Conservation (phyloP, 2,329 filamentous ascomycete genomes). For the Bipolaris victoriae region DNA sequence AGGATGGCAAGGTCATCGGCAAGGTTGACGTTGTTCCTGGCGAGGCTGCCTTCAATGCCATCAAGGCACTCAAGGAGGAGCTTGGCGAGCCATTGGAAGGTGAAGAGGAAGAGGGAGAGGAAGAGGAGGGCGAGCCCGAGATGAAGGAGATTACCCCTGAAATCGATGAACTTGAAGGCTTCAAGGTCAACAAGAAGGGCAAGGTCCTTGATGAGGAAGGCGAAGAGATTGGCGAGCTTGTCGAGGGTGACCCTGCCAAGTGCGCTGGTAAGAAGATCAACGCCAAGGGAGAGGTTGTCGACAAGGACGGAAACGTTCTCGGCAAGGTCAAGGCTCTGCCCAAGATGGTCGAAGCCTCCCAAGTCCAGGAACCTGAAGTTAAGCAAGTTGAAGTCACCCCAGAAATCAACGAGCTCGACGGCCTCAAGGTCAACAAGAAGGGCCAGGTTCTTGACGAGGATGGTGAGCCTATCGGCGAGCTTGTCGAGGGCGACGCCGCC, state of each 20-base stretch:
- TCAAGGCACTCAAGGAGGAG: slow-evolving; percentile 53
- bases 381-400: slow-evolving; percentile 50
- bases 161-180: slow-evolving; percentile 57
- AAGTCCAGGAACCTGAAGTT: slow-evolving; percentile 45
- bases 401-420: slow-evolving; percentile 56
- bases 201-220: slow-evolving; percentile 60
- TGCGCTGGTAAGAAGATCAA: slow-evolving; percentile 71
- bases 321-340: slow-evolving; percentile 63
- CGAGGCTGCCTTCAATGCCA: slow-evolving; percentile 59
- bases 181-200: slow-evolving; percentile 66
- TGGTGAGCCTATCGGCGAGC: slow-evolving; percentile 60
- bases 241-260: slow-evolving; percentile 64
- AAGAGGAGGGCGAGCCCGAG: slow-evolving; percentile 43
- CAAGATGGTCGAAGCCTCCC: slow-evolving; percentile 43
- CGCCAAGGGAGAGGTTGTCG: slow-evolving; percentile 67
- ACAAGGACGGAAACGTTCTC: slow-evolving; percentile 67
- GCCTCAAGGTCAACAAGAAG: slow-evolving; percentile 66
- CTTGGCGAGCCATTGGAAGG: slow-evolving; percentile 50
- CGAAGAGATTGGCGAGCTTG: slow-evolving; percentile 60
- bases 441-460: slow-evolving; percentile 60
- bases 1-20: slow-evolving; percentile 58
- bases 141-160: slow-evolving; percentile 52
- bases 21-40: slow-evolving; percentile 57
- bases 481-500: slow-evolving; percentile 63
- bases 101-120: slow-evolving; percentile 6